Evolutionary conservation across 2,329 filamentous ascomycete species (phyloP).

Genomic region (Chaetoscypha palmicola): DNA sequence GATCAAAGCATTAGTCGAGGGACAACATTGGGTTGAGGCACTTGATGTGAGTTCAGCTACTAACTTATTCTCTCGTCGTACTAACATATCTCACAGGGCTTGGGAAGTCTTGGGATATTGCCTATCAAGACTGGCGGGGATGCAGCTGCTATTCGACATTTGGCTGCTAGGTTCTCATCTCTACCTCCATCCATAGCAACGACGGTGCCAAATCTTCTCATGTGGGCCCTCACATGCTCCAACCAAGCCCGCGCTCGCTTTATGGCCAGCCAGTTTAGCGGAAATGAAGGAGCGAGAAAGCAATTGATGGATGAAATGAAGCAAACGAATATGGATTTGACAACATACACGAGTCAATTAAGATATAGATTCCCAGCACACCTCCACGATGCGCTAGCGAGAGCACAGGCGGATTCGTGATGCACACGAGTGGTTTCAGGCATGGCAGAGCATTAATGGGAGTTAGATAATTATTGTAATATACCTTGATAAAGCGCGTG

Average conservation of each 20-base stretch:
- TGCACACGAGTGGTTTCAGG: neutral
- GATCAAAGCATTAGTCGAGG: slow-evolving; percentile 40
- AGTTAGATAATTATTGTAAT: slow-evolving; percentile 1
- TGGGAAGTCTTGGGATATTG: slow-evolving; percentile 68
- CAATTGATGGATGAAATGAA: slow-evolving; percentile 64
- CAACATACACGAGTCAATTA: slow-evolving; percentile 88
- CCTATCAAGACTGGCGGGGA: slow-evolving; percentile 70
- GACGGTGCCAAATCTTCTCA: slow-evolving; percentile 83
- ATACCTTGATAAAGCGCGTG: too few species aligned
- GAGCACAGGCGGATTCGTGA: slow-evolving; percentile 41
- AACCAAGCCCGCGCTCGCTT: slow-evolving; percentile 69
- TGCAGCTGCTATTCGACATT: slow-evolving; percentile 68
- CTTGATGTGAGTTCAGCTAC: slow-evolving; percentile 53
- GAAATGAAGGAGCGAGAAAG: slow-evolving; percentile 57
- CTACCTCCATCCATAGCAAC: slow-evolving; percentile 76
- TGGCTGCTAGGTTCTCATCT: slow-evolving; percentile 72
- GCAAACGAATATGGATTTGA: slow-evolving; percentile 80
- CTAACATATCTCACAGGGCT: slow-evolving; percentile 48
- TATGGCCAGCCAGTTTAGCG: slow-evolving; percentile 64
- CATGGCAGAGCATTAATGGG: neutral
- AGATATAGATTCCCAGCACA: slow-evolving; percentile 82
- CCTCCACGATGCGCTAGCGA: slow-evolving; percentile 81
- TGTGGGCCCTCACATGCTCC: slow-evolving; percentile 90
- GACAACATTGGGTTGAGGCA: slow-evolving; percentile 51
- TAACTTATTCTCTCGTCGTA: neutral